Evolutionary conservation across 768 basidiomycete genomes (phyloP), one percentile per base, ranked within the genome.

Genomic region (Suillus americanus): DNA sequence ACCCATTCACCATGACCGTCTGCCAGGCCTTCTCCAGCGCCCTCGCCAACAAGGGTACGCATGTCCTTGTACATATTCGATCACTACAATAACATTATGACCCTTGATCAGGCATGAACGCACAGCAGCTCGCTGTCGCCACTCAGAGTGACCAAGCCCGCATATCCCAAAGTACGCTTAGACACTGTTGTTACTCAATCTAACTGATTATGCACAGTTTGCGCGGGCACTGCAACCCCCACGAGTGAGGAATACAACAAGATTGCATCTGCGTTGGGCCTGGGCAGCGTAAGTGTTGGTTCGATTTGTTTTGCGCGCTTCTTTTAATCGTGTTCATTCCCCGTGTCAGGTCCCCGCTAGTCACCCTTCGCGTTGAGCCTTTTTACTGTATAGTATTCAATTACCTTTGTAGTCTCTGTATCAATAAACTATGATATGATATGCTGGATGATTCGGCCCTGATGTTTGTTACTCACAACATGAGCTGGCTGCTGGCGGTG

Each of bases 181-280:
- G n/a, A 30, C 18, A 30, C 5, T 12, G 5, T 38, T 57, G 13
- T 53, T 33, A 2, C 48, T 50, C 43, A 13, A 9, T n/a, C 35
- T 43, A 30, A 40, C 37, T 63, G 48, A 50, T 37, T 1, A 12
- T 25, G 40, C 50, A 33, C 61, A 89, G 89, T 89, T 67, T 80
- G 84, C 73, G 78, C 79, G 13, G 86, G 82, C 8, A 67, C 23
- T 0, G 43, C 16, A 5, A 81, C 69, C 64, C 81, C 88, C 16
- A 83, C 83, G 10, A 65, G 74, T 9, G 64, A 68, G 0, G 89
- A 89, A 68, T 89, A 87, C 74, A 72, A 77, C 41, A 71, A 72
- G 30, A 77, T 90, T 64, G 83, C 85, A 0, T 10, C 13, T 0
- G 81, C 70, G 3, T 77, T 89, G 25, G 75, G 71, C 20, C 0